phyloP scores from a whole-genome alignment of 371 early-diverging fungal species.

The Batkoa obscura region DNA sequence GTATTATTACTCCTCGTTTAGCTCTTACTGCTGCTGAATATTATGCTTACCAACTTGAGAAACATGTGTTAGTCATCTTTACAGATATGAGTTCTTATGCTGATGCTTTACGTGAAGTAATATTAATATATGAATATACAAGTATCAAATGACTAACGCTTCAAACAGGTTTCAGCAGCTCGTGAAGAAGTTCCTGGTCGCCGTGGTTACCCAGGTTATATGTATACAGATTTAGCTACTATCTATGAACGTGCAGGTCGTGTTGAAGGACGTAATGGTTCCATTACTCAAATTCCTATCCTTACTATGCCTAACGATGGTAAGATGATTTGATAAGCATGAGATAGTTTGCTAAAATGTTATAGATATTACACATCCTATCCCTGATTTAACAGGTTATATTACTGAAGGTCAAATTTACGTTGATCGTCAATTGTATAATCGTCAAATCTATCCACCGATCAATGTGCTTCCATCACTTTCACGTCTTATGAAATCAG shows the following conservation, averaged over 20 bases:
- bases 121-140: no score
- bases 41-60: conserved; percentile 98
- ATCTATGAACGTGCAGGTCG: conserved; percentile 99
- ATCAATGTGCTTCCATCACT: conserved; percentile 99
- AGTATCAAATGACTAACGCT: no score
- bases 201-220: conserved; percentile 99
- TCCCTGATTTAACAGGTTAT: conserved; percentile 99
- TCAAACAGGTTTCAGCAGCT: conserved; percentile 75
- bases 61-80: conserved; percentile 98
- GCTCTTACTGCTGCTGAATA: conserved; percentile 99
- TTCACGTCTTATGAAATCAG: conserved; percentile 99
- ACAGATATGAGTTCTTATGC: conserved; percentile 99
- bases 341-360: not conserved
- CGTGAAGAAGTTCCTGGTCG: conserved; percentile 99
- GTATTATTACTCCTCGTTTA: conserved; percentile 99
- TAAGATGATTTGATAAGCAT: no score
- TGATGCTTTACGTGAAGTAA: conserved; percentile 98
- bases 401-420: conserved; percentile 99
- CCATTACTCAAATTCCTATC: conserved; percentile 99
- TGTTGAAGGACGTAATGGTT: conserved; percentile 98
- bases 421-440: conserved; percentile 97
- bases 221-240: conserved; percentile 99
- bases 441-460: conserved; percentile 99
- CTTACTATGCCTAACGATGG: conserved; percentile 99
- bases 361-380: conserved; percentile 99